Evolutionary conservation across 2,329 filamentous ascomycete genomes (phyloP).

Genomic region (Camillea tinctor): DNA sequence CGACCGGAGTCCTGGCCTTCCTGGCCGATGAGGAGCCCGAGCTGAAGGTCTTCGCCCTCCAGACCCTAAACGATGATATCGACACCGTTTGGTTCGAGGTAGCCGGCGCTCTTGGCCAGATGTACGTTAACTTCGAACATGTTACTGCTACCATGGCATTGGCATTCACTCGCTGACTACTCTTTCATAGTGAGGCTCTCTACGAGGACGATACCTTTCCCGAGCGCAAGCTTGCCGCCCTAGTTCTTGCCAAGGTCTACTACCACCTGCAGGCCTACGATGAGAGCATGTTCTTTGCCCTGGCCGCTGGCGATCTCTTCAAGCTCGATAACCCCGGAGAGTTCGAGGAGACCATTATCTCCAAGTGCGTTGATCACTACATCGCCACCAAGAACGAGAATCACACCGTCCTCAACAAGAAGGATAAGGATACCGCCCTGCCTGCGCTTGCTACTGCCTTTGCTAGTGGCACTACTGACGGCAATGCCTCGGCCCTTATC

Average conservation of each 20-base stretch:
- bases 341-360: constrained; percentile 98
- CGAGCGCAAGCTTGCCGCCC: constrained; percentile 87
- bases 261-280: constrained; percentile 99
- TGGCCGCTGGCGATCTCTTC: constrained; percentile 92
- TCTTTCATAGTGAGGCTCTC: constrained; percentile 73
- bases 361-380: constrained; percentile 97
- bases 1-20: constrained; percentile 92
- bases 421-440: constrained; percentile 41
- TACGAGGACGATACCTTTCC: constrained; percentile 96
- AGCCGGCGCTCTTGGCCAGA: constrained; percentile 85
- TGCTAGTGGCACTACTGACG: constrained; percentile 61
- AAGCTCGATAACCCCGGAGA: constrained; percentile 87
- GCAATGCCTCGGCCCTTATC: constrained; percentile 66
- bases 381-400: constrained; percentile 68
- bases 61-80: constrained; percentile 94
- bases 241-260: constrained; percentile 96
- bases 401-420: constrained; percentile 43
- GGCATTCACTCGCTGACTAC: constrained; percentile 9
- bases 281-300: constrained; percentile 97
- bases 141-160: constrained; percentile 8
- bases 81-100: constrained; percentile 98
- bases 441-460: constrained; percentile 82
- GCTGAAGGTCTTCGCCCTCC: constrained; percentile 90
- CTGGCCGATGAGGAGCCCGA: constrained; percentile 91
- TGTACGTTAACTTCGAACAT: constrained; percentile 53